Conservation (phyloP, 2,329 filamentous ascomycete genomes). For the Blumeriella jaapii region DNA sequence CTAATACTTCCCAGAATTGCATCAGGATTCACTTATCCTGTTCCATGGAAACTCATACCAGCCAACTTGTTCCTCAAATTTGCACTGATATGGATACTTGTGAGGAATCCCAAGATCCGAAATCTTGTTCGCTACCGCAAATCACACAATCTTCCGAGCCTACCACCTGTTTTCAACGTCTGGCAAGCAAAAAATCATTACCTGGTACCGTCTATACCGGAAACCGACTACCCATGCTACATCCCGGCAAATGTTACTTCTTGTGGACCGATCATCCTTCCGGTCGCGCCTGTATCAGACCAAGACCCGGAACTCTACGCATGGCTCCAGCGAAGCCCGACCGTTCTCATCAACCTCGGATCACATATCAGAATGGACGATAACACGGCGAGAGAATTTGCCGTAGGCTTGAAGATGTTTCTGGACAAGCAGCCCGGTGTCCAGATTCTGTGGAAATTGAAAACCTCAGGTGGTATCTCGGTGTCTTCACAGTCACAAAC, state of each 20-base stretch:
- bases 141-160: slow-evolving; percentile 16
- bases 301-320: slow-evolving; percentile 31
- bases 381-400: slow-evolving; percentile 30
- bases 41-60: slow-evolving; percentile 33
- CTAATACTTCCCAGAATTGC: slow-evolving; percentile 27
- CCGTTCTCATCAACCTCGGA: slow-evolving; percentile 38
- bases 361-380: slow-evolving; percentile 22
- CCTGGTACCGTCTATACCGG: slow-evolving; percentile 15
- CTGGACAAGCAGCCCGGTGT: slow-evolving; percentile 24
- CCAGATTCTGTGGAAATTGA: slow-evolving; percentile 30
- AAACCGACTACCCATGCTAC: slow-evolving; percentile 29
- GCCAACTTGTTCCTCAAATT: slow-evolving; percentile 32
- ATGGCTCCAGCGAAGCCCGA: slow-evolving; percentile 34
- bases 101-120: slow-evolving; percentile 15
- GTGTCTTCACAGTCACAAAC: slow-evolving; percentile 1
- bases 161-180: slow-evolving; percentile 22
- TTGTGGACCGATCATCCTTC: slow-evolving; percentile 37
- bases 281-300: slow-evolving; percentile 26
- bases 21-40: slow-evolving; percentile 35
- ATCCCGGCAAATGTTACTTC: slow-evolving; percentile 31
- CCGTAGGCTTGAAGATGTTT: slow-evolving; percentile 28
- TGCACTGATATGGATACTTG: slow-evolving; percentile 16
- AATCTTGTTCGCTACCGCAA: slow-evolving; percentile 21
- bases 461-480: slow-evolving; percentile 13
- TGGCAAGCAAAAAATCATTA: slow-evolving; percentile 25